Base-by-base conservation (phyloP, 495 filamentous ascomycete genomes). In the Annulohypoxylon stygium region DNA sequence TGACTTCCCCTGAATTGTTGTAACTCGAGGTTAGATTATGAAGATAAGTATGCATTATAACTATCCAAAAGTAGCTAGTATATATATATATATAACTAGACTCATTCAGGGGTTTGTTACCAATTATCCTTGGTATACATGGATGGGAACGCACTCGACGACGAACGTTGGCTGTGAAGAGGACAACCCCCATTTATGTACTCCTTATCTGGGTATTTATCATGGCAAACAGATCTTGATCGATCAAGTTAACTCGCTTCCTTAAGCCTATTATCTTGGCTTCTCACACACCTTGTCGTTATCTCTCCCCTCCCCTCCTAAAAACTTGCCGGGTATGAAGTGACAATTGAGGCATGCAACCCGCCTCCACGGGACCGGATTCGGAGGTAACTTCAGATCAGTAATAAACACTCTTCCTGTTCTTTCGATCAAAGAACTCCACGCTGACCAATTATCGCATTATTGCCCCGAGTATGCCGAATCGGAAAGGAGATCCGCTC, bases 401-500 rank as follows among this genome's bases (percentile, higher is more conserved):
- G 63, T 58, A 67, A 50, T 47, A 33, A 3, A 14, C 18, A 6
- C 41, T 30, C 14, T 30, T 39, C 11, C 12, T 41, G 26, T 58
- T 9, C 6, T 53, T 55, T 33, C 47, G 20, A 18, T 34, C 34
- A 50, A 60, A 25, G 16, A 41, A 30, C 25, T 20, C 14, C 43
- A 45, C 12, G n/a, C 47, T 36, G 26, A 37, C 48, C 59, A 59
- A 59, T 64, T 61, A 67, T 61, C 47, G 48, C 14, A 48, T 39
- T 37, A 45, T 41, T 18, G 33, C 54, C 20, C 12, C 43, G 41
- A 54, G 34, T 34, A 25, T 0, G 64, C 64, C 69, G 62, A 71
- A 71, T 66, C 69, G 69, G 69, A 65, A 65, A 43, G 36, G 65
- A 57, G 55, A 69, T 65, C 53, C 68, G 23, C 71, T 66, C 71